A percentile compares a stretch with the other conserved stretches of the same genome.
These are phyloP conservation scores for Heterococcus sp. DNA, from an alignment of 108 stramenopile species.

Conservation along the genomic window DNA sequence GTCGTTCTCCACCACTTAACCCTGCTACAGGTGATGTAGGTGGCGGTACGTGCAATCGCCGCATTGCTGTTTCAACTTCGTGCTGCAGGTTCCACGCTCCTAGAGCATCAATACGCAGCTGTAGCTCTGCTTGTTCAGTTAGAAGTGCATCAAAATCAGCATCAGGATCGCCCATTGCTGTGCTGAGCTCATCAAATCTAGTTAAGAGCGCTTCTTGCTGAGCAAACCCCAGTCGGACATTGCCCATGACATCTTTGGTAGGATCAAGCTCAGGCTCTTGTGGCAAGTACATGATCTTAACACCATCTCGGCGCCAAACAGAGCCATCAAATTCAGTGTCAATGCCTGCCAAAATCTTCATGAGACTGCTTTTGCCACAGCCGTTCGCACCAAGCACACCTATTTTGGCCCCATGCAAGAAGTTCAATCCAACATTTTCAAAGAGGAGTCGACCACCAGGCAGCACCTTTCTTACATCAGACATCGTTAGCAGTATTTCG, in stretches of 20 bases:
- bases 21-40: conserved; percentile 10
- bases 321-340: conserved; percentile 53
- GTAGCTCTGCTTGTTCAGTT: conserved; percentile 49
- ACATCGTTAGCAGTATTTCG: conserved; percentile 17
- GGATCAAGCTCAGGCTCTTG: conserved; percentile 54
- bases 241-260: conserved; percentile 31
- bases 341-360: conserved; percentile 47
- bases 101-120: conserved; percentile 44
- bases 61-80: conserved; percentile 48
- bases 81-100: conserved; percentile 50
- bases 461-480: conserved; percentile 21
- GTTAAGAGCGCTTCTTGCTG: conserved; percentile 42
- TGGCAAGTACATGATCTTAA: conserved; percentile 45
- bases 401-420: conserved; percentile 49
- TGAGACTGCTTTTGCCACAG: conserved; percentile 47
- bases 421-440: conserved; percentile 41
- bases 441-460: conserved; percentile 41
- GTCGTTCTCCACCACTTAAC: conserved; percentile 34
- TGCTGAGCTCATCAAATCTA: conserved; percentile 36
- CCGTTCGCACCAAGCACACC: conserved; percentile 55
- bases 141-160: conserved; percentile 40
- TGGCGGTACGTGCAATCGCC: conserved; percentile 36
- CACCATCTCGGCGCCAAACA: conserved; percentile 29
- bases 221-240: conserved; percentile 41
- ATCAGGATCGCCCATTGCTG: conserved; percentile 40